Conservation (phyloP, 1,284 basidiomycete genomes). For the Rhodotorula sp. region DNA sequence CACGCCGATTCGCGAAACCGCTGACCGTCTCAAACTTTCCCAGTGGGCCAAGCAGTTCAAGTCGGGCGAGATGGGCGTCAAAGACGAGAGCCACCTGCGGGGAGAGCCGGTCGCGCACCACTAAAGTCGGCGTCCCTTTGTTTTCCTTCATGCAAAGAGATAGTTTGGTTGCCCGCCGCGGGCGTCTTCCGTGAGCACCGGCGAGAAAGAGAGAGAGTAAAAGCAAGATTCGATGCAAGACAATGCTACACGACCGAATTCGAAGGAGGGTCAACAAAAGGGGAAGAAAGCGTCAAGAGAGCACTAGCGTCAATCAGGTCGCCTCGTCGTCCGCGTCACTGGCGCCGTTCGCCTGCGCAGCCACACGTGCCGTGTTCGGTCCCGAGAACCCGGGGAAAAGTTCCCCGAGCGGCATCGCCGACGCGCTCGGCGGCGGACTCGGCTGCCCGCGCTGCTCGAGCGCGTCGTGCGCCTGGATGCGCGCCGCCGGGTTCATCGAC, state of each 20-base stretch:
- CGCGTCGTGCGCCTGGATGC: not conserved
- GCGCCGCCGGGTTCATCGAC: not conserved
- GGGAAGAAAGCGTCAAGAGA: not conserved
- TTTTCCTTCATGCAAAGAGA: not conserved
- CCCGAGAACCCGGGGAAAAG: not conserved
- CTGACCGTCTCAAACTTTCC: not conserved
- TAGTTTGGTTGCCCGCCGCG: too few relatives aligned
- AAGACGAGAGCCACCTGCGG: conserved; percentile 39
- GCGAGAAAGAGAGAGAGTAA: too few relatives aligned
- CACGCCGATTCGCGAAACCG: not conserved
- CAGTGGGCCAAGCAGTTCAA: conserved; percentile 44
- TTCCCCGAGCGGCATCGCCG: conserved; percentile 4
- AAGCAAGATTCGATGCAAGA: not conserved
- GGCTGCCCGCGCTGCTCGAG: conserved; percentile 6
- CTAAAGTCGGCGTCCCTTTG: conserved; percentile 5
- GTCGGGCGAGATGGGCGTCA: conserved; percentile 41
- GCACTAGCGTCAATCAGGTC: not conserved
- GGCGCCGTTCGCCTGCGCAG: not conserved
- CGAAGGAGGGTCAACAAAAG: too few relatives aligned
- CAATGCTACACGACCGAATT: not conserved
- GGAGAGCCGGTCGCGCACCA: conserved; percentile 34
- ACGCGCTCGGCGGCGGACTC: conserved; percentile 10
- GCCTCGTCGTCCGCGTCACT: not conserved
- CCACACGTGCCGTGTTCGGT: not conserved
- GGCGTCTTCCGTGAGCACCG: too few relatives aligned